These are phyloP conservation scores for Limonium bicolor DNA, from an alignment of 148 eudicot genomes.

Conservation along the genomic window DNA sequence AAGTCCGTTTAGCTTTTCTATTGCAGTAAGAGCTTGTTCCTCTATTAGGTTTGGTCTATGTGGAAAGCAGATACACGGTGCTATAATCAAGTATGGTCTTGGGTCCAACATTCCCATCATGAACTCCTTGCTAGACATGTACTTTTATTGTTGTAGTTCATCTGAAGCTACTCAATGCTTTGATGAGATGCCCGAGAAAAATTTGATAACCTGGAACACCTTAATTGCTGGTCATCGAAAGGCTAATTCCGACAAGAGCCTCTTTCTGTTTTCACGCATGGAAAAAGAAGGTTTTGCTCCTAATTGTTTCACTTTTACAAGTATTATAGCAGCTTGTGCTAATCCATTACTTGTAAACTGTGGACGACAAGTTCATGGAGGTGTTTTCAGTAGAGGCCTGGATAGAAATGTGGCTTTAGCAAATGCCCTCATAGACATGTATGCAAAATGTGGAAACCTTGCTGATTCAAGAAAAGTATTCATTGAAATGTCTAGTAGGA, in stretches of 20 bases:
- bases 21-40: constrained; percentile 73
- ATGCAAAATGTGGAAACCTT: constrained; percentile 80
- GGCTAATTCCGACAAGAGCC: constrained; percentile 34
- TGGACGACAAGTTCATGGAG: constrained; percentile 70
- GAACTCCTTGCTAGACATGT: constrained; percentile 92
- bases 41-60: constrained; percentile 22
- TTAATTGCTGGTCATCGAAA: constrained; percentile 71
- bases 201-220: constrained; percentile 85
- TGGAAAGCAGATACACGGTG: constrained; percentile 71
- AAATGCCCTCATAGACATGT: constrained; percentile 84
- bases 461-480: constrained; percentile 46
- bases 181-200: constrained; percentile 42
- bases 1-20: constrained; percentile 52
- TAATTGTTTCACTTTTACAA: constrained; percentile 62
- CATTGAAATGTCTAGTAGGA: constrained; percentile 26
- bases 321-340: constrained; percentile 65
- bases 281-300: constrained; percentile 43
- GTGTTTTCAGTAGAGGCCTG: constrained; percentile 47
- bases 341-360: constrained; percentile 42
- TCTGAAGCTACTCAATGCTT: constrained; percentile 63
- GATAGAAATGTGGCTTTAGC: constrained; percentile 37
- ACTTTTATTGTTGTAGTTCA: constrained; percentile 41
- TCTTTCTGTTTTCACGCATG: constrained; percentile 47
- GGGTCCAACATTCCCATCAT: constrained; percentile 59
- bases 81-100: constrained; percentile 48